phyloP scores from a whole-genome alignment of 1,284 basidiomycete genomes.

The Ustilago tritici region DNA sequence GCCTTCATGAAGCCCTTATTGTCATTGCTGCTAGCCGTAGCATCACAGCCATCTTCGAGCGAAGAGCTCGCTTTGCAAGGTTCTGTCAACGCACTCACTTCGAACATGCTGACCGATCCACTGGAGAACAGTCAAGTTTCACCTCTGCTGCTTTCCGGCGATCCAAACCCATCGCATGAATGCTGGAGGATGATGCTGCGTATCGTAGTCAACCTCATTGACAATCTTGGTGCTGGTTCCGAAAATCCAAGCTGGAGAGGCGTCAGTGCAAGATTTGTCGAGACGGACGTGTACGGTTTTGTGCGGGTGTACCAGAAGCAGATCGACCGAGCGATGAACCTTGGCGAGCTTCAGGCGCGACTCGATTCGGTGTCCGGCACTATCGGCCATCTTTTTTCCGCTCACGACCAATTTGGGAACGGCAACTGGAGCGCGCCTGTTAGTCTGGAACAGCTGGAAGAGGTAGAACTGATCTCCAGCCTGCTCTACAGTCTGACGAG shows the following conservation, averaged over 20 bases:
- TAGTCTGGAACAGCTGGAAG: constrained; percentile 55
- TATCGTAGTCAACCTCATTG: constrained; percentile 80
- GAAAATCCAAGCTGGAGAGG: constrained; percentile 43
- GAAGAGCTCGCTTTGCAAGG: constrained; percentile 88
- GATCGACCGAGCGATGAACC: constrained; percentile 79
- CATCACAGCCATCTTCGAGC: constrained; percentile 80
- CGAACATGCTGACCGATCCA: constrained; percentile 81
- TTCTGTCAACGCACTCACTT: constrained; percentile 82
- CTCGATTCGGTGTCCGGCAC: constrained; percentile 71
- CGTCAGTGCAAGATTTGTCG: constrained; percentile 82
- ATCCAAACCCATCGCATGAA: constrained; percentile 81
- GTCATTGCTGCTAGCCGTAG: constrained; percentile 86
- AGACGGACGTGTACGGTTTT: constrained; percentile 85
- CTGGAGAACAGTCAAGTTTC: constrained; percentile 81
- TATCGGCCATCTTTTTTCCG: constrained; percentile 76
- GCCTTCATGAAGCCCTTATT: constrained; percentile 74
- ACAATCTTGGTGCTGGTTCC: constrained; percentile 71
- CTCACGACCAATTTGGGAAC: constrained; percentile 6
- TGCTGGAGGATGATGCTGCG: constrained; percentile 87
- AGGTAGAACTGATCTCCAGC: constrained; percentile 48
- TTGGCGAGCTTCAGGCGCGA: constrained; percentile 74
- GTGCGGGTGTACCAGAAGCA: constrained; percentile 86
- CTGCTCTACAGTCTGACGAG: constrained; percentile 52
- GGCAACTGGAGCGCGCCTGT: constrained; percentile 6
- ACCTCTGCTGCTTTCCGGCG: constrained; percentile 77